A percentile compares a stretch with the other conserved stretches of the same genome.
Evolutionary conservation across 2,329 filamentous ascomycete species (phyloP).

Genomic region (Pyrenochaeta sp.): DNA sequence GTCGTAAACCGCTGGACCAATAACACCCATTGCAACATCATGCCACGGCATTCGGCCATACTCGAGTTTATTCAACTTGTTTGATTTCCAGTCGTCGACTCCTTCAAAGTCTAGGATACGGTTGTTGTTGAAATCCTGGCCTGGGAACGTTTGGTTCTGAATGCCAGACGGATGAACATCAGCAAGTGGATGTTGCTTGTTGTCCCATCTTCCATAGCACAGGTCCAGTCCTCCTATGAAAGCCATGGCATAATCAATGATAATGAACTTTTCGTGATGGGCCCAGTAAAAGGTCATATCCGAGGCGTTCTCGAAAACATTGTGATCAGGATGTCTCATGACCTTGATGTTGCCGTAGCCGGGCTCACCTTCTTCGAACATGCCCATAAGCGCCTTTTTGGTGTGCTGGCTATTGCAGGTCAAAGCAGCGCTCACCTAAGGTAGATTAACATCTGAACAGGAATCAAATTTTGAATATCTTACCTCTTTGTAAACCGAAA

Average conservation of each 20-base stretch:
- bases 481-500: conserved; percentile 89
- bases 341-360: conserved; percentile 89
- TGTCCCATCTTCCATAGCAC: conserved; percentile 95
- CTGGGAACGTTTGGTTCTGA: conserved; percentile 85
- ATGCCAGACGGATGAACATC: conserved; percentile 89
- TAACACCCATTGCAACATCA: conserved; percentile 90
- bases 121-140: conserved; percentile 98
- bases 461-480: conserved; percentile 3
- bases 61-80: conserved; percentile 89
- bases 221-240: conserved; percentile 95
- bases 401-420: conserved; percentile 95
- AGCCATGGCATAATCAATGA: conserved; percentile 88
- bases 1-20: conserved; percentile 89
- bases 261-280: conserved; percentile 97
- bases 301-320: conserved; percentile 88
- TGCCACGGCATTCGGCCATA: conserved; percentile 98
- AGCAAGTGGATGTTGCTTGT: conserved; percentile 80
- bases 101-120: conserved; percentile 94
- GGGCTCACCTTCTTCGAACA: conserved; percentile 82
- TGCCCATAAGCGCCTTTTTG: conserved; percentile 80
- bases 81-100: conserved; percentile 90
- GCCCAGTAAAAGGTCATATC: conserved; percentile 99
- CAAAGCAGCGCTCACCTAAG: conserved; percentile 57
- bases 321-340: conserved; percentile 94
- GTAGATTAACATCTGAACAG: conserved; percentile 7